phyloP scores from a whole-genome alignment of 352 stramenopile genomes.

The Phytophthora quininea region DNA sequence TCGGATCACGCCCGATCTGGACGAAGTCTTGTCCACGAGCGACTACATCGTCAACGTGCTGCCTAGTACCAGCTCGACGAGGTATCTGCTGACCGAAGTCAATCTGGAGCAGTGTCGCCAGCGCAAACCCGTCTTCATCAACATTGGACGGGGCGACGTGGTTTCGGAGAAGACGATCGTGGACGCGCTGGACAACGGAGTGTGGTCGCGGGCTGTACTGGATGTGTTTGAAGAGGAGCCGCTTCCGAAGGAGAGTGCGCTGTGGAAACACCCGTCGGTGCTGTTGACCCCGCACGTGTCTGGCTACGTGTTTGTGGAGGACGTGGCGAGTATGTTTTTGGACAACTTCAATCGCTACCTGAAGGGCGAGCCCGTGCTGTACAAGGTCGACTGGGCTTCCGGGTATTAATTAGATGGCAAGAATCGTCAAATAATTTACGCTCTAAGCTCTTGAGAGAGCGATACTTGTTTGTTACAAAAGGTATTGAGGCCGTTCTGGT shows the following conservation, averaged over 20 bases:
- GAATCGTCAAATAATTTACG: too few species aligned
- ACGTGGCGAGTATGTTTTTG: slow-evolving; percentile 80
- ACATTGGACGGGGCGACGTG: slow-evolving; percentile 89
- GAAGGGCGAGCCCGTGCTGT: slow-evolving; percentile 29
- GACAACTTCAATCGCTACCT: slow-evolving; percentile 55
- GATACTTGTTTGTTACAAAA: too few species aligned
- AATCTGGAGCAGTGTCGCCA: slow-evolving; percentile 50
- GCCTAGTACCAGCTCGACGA: slow-evolving; percentile 81
- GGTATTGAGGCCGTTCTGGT: too few species aligned
- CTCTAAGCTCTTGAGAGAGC: too few species aligned
- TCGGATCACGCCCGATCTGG: slow-evolving; percentile 52
- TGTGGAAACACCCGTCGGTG: slow-evolving; percentile 72
- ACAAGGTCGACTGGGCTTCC: slow-evolving; percentile 38
- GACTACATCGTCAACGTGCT: slow-evolving; percentile 90
- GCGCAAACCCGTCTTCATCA: slow-evolving; percentile 85
- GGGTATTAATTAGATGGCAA: slow-evolving; percentile 27
- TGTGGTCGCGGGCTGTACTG: slow-evolving; percentile 61
- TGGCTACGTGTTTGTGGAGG: slow-evolving; percentile 67
- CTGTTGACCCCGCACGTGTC: slow-evolving; percentile 83
- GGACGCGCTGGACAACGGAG: slow-evolving; percentile 57
- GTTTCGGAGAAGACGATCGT: slow-evolving; percentile 67
- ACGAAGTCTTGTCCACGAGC: slow-evolving; percentile 48
- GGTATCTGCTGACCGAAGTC: slow-evolving; percentile 62
- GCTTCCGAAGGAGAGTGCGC: slow-evolving; percentile 42
- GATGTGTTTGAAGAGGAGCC: slow-evolving; percentile 64